phyloP scores from a whole-genome alignment of 345 rosid species.

The Raphanus sativus region DNA sequence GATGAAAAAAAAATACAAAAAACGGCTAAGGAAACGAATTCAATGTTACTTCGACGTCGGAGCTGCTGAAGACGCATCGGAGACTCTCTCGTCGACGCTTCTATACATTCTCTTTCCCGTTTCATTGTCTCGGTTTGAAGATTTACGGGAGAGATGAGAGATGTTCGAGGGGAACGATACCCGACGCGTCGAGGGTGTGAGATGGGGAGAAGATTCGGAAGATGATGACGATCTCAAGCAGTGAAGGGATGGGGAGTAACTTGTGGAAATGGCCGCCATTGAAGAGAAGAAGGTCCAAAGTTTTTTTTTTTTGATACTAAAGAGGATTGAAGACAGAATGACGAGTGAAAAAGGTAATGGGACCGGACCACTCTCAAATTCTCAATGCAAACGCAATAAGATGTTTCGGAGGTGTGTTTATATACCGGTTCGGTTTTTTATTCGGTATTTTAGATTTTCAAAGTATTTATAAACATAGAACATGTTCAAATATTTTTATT shows the following conservation, averaged over 20 bases:
- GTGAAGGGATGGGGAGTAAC: constrained; percentile 17
- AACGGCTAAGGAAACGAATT: not conserved
- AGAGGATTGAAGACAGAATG: too few species aligned
- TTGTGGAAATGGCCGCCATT: constrained; percentile 47
- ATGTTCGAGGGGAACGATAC: constrained; percentile 30
- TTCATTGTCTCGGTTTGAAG: constrained; percentile 10
- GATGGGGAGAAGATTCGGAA: constrained; percentile 24
- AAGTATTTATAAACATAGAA: too few species aligned
- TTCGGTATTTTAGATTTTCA: too few species aligned
- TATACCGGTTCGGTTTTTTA: too few species aligned
- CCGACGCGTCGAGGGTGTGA: constrained; percentile 20
- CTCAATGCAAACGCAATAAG: too few species aligned
- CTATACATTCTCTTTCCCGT: constrained; percentile 31
- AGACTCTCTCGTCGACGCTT: constrained; percentile 40
- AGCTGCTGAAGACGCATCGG: constrained; percentile 37
- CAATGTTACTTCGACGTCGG: constrained; percentile 38
- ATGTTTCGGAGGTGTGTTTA: too few species aligned
- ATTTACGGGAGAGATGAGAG: constrained; percentile 2
- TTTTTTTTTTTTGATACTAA: not conserved
- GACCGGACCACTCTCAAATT: too few species aligned
- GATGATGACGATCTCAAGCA: constrained; percentile 24
- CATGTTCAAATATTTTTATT: too few species aligned
- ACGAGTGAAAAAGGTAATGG: too few species aligned
- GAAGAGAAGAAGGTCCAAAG: not conserved
- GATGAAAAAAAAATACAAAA: not conserved